Base-by-base conservation (phyloP, 345 rosid species). In the Aegle marmelos region DNA sequence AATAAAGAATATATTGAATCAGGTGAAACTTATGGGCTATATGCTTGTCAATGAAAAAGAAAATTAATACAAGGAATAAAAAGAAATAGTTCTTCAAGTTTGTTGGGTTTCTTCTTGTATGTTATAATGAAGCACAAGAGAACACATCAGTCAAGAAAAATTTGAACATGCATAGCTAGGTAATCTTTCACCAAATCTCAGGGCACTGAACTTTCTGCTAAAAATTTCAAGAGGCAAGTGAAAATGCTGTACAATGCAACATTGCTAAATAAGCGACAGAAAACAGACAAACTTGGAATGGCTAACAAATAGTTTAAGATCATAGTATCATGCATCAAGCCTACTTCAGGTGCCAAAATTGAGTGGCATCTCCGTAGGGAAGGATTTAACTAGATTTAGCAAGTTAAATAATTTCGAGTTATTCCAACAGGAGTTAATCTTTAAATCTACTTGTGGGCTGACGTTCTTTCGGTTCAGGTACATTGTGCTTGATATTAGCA, bases 1-100 rank as follows among this genome's bases (percentile, higher is more conserved):
- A 93, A 73, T 59, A 79, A 41, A 79, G 70, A 73, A 81, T 65
- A 79, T 53, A 22, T 17, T 77, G 71, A 25, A 64, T 84, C 72
- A 82, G 70, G 58, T 62, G 41, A 54, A 54, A 77, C 64, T 30
- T 48, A 67, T 45, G 7, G 33, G 34, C 76, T 45, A 65, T 53
- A n/a, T 27, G 17, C 24, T 62, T 33, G 16, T 76, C 76, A 72
- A 63, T 4, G 39, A 48, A 53, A 60, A 11, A 5, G 25, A 67
- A 17, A 45, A 30, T 60, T 70, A 33, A 76, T 7, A 57, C 41
- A 7, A 71, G 5, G 59, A 41, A 75, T 73, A 58, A 48, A 21
- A 71, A 56, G 54, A 10, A 62, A 69, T 65, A 27, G 31, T 80
- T 54, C 66, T 34, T 36, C n/a, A 58, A 17, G 31, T 71, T 62